Conservation (phyloP, 2,329 filamentous ascomycete genomes). For the Exophiala aquamarina region DNA sequence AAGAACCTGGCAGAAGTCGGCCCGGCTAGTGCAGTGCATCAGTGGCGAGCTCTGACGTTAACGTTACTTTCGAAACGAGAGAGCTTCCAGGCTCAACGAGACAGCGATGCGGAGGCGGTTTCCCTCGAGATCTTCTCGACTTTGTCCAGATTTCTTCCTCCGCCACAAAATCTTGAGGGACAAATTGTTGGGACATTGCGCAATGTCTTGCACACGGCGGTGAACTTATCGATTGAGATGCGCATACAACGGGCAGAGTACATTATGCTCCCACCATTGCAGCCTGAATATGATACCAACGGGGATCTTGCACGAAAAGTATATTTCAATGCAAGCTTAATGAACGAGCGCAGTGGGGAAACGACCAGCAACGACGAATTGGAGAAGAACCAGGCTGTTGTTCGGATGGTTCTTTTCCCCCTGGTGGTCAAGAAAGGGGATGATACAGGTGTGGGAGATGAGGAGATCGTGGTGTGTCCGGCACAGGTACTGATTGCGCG, state of each 20-base stretch:
- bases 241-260: slow-evolving; percentile 95
- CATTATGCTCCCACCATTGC: slow-evolving; percentile 94
- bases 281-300: slow-evolving; percentile 91
- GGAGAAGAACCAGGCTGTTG: slow-evolving; percentile 71
- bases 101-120: slow-evolving; percentile 92
- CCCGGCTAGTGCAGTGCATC: slow-evolving; percentile 82
- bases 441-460: slow-evolving; percentile 80
- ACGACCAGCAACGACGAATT: slow-evolving; percentile 74
- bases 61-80: slow-evolving; percentile 80
- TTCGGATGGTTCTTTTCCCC: slow-evolving; percentile 92
- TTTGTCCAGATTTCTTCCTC: slow-evolving; percentile 79
- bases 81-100: slow-evolving; percentile 77
- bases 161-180: slow-evolving; percentile 74
- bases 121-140: slow-evolving; percentile 86
- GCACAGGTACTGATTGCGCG: slow-evolving; percentile 84
- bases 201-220: slow-evolving; percentile 83
- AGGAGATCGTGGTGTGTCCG: slow-evolving; percentile 92
- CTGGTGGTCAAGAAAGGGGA: slow-evolving; percentile 95
- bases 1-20: slow-evolving; percentile 88
- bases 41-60: slow-evolving; percentile 94
- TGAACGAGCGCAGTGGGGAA: slow-evolving; percentile 86
- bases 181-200: slow-evolving; percentile 82
- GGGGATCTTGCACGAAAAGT: slow-evolving; percentile 87
- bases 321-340: slow-evolving; percentile 85
- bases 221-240: slow-evolving; percentile 93